Evolutionary conservation across 176 grass and related monocot genomes (phyloP), one percentile per base, ranked within the genome.

Genomic region (Musa schizocarpa): DNA sequence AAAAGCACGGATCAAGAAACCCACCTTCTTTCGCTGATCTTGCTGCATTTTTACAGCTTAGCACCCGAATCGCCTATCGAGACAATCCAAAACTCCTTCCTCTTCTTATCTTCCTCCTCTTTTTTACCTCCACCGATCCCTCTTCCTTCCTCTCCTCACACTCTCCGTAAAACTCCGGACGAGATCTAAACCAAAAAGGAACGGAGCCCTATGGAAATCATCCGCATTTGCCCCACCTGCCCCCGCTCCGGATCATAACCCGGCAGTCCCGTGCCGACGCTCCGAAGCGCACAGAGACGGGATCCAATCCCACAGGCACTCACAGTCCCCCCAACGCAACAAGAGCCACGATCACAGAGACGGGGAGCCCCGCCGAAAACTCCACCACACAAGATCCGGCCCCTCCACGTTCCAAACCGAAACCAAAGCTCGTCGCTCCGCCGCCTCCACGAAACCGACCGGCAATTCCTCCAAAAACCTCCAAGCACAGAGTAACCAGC

Each of bases 11-110:
- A 19, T 54, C 51, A 74, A 76, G 62, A 63, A 71, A 75, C 71
- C 23, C 29, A 86, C 84, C 84, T 86, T 86, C 69, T 82, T 86
- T 74, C 79, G 57, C 68, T 86, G 84, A 79, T 82, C 84, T 50
- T 79, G 79, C 67, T 86, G 84, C 84, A 86, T 86, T 69, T 75
- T 74, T 54, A 26, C 74, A 25, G 12, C 24, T 26, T 14, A 9
- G 19, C 2, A 74, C 53, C 2, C 22, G 61, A 11, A 65, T 24
- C 21, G 24, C 61, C 58, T 24, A 17, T 9, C 49, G 22, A 13
- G 66, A 22, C 34, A 64, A 64, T 65, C 58, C 59, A 65, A 77
- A 12, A 9, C 67, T 80, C n/a, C 53, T 21, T 58, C 81, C 73
- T 68, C 13, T 43, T 52, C 53, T 57, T 54, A 20, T 72, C 29